Percentiles rank a stretch among this genome's conserved stretches.
These are phyloP conservation scores for Ogataea trehalophila DNA, from an alignment of 805 yeast genomes.

Conservation along the genomic window DNA sequence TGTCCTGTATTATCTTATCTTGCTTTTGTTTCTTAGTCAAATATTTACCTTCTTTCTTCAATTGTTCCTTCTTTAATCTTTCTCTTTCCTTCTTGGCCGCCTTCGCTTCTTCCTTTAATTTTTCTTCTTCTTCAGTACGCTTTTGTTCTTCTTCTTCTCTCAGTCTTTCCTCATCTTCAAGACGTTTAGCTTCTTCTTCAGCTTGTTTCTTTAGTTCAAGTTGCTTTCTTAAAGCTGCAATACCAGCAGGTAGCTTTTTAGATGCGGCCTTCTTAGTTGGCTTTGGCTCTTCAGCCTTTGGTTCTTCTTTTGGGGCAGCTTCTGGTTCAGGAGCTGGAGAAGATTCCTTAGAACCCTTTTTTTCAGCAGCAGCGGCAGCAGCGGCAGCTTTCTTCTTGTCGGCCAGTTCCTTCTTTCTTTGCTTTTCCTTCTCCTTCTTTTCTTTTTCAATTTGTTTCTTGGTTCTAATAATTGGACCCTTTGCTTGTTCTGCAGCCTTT, in stretches of 20 bases:
- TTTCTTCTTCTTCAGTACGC: slow-evolving; percentile 57
- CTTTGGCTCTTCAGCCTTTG: slow-evolving; percentile 33
- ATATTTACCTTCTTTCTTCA: slow-evolving; percentile 93
- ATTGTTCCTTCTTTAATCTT: slow-evolving; percentile 78
- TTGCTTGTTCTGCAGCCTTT: slow-evolving; percentile 12
- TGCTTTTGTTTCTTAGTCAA: slow-evolving; percentile 94
- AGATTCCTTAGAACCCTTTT: slow-evolving; percentile 10
- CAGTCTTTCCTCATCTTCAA: slow-evolving; percentile 63
- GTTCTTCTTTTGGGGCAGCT: slow-evolving; percentile 40
- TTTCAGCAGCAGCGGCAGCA: slow-evolving; percentile 6
- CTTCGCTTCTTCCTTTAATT: slow-evolving; percentile 52
- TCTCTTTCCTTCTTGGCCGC: slow-evolving; percentile 81
- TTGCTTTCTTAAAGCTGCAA: slow-evolving; percentile 88
- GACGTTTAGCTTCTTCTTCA: slow-evolving; percentile 75
- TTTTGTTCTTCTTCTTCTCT: slow-evolving; percentile 48
- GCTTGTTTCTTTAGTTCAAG: slow-evolving; percentile 81
- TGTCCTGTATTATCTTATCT: slow-evolving; percentile 79
- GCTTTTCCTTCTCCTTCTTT: slow-evolving; percentile 89
- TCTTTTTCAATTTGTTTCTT: slow-evolving; percentile 95
- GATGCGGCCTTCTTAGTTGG: slow-evolving; percentile 34
- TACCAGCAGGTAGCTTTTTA: slow-evolving; percentile 83
- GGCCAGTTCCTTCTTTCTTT: slow-evolving; percentile 84
- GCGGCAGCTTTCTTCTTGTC: slow-evolving; percentile 69
- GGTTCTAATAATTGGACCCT: slow-evolving; percentile 71
- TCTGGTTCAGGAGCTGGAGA: slow-evolving; percentile 26